Evolutionary conservation across 768 basidiomycete genomes (phyloP).

Genomic region (Xerocomus brunneocitrinus): DNA sequence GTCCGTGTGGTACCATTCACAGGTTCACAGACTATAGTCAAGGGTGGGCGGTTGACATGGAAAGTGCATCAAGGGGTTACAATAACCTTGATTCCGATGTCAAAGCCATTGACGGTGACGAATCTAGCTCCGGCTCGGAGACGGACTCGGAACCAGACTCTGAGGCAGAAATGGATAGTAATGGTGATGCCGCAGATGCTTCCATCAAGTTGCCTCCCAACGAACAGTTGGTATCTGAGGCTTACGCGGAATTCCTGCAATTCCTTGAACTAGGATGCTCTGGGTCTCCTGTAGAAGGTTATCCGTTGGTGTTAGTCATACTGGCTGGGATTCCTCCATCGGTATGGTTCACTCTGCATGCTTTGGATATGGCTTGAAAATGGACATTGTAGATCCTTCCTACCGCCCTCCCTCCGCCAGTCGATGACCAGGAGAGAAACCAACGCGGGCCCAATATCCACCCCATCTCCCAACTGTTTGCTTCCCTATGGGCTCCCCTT

Average conservation of each 20-base stretch:
- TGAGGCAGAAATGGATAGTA: conserved; percentile 21
- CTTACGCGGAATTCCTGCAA: conserved; percentile 69
- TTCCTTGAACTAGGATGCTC: conserved; percentile 79
- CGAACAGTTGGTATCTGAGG: conserved; percentile 29
- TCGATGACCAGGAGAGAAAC: neutral
- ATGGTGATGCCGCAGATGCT: conserved; percentile 30
- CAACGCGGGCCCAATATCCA: neutral
- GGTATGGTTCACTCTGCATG: conserved; percentile 37
- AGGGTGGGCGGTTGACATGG: conserved; percentile 49
- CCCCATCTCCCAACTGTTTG: conserved; percentile 53
- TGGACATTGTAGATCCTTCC: conserved; percentile 18
- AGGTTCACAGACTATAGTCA: conserved; percentile 49
- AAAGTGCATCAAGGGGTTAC: conserved; percentile 13
- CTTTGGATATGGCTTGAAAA: neutral
- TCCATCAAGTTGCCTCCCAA: neutral
- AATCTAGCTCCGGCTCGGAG: conserved; percentile 31
- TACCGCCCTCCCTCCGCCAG: conserved; percentile 9
- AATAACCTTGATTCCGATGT: conserved; percentile 27
- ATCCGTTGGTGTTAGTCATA: conserved; percentile 76
- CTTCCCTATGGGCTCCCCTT: conserved; percentile 79
- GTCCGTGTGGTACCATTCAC: neutral
- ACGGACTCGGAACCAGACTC: conserved; percentile 22
- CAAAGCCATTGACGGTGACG: conserved; percentile 21
- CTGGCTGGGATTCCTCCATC: conserved; percentile 73
- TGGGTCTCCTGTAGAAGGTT: conserved; percentile 74